Percentiles rank a stretch among this genome's conserved stretches.
phyloP scores from a whole-genome alignment of 2,329 filamentous ascomycete genomes.

The Parastagonospora avenae region DNA sequence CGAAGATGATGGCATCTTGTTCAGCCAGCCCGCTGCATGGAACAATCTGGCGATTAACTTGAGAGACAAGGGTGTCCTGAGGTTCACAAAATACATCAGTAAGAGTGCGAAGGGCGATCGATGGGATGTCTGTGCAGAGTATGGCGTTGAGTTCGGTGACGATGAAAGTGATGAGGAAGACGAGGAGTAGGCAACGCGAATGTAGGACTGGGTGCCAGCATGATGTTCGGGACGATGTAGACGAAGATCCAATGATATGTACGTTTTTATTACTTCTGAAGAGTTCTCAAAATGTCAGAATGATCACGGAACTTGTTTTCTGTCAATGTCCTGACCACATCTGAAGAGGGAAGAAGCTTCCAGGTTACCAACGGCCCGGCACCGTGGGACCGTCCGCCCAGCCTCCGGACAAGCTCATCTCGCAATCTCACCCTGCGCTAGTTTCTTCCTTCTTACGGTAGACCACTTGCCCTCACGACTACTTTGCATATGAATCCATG shows the following conservation, averaged over 20 bases:
- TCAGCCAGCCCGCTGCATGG: slow-evolving; percentile 75
- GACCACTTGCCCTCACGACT: too few relatives aligned
- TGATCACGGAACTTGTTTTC: too few relatives aligned
- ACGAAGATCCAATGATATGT: neutral
- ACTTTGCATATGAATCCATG: too few relatives aligned
- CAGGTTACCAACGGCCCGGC: too few relatives aligned
- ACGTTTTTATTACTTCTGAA: neutral
- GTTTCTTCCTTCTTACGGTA: too few relatives aligned
- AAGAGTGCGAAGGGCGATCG: slow-evolving; percentile 81
- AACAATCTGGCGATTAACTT: slow-evolving; percentile 91
- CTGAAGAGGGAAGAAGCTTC: too few relatives aligned
- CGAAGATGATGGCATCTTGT: slow-evolving; percentile 77
- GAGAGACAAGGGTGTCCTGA: slow-evolving; percentile 81
- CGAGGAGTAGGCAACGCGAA: neutral
- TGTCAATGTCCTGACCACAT: too few relatives aligned
- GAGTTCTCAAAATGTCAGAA: too few relatives aligned
- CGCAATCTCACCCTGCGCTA: too few relatives aligned
- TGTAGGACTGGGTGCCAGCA: neutral
- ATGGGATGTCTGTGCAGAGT: slow-evolving; percentile 85
- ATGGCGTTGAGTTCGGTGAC: slow-evolving; percentile 69
- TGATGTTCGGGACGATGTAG: too few relatives aligned
- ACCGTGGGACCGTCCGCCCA: too few relatives aligned
- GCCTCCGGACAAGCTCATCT: too few relatives aligned
- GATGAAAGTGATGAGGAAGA: slow-evolving; percentile 50
- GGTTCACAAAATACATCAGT: slow-evolving; percentile 97